Percentiles rank a stretch among this genome's conserved stretches.
Conservation (phyloP, 1,139 yeast genomes). For the Hyphopichia wangnamkhiaoensis region DNA sequence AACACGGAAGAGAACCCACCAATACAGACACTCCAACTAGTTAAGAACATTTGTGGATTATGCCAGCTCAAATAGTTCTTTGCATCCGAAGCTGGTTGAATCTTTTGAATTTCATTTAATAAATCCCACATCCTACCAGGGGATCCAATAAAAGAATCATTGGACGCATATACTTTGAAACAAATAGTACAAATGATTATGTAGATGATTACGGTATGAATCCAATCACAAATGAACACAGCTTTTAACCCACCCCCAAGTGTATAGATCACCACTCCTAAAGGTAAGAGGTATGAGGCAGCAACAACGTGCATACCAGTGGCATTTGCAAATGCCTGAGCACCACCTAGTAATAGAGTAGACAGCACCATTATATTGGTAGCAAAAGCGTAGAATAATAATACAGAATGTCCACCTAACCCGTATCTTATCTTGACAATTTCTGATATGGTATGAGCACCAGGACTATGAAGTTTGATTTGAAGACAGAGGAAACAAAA, state of each 20-base stretch:
- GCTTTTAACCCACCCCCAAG: constrained; percentile 89
- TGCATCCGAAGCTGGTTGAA: constrained; percentile 72
- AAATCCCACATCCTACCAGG: constrained; percentile 79
- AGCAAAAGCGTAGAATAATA: constrained; percentile 77
- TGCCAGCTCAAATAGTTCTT: constrained; percentile 77
- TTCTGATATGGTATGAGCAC: constrained; percentile 59
- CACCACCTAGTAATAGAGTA: constrained; percentile 84
- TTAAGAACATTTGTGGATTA: constrained; percentile 76
- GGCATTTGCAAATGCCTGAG: constrained; percentile 72
- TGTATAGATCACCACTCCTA: constrained; percentile 82
- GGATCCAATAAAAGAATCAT: constrained; percentile 62
- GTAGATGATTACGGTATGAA: constrained; percentile 67
- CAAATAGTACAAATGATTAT: constrained; percentile 63
- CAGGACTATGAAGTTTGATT: constrained; percentile 58
- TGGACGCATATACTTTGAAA: constrained; percentile 63
- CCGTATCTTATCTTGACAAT: constrained; percentile 56
- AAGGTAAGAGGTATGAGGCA: constrained; percentile 75
- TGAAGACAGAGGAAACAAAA: constrained; percentile 56
- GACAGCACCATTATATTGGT: constrained; percentile 86
- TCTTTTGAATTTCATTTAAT: constrained; percentile 59
- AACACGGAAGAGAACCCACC: constrained; percentile 91
- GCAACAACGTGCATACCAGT: constrained; percentile 87
- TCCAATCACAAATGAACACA: constrained; percentile 84
- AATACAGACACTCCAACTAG: constrained; percentile 77
- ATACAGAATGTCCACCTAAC: constrained; percentile 62